Percentiles rank a stretch among this genome's conserved stretches.
These are phyloP conservation scores for Acanthamoeba comandoni DNA, from an alignment of 208 protist species.

Conservation along the genomic window DNA sequence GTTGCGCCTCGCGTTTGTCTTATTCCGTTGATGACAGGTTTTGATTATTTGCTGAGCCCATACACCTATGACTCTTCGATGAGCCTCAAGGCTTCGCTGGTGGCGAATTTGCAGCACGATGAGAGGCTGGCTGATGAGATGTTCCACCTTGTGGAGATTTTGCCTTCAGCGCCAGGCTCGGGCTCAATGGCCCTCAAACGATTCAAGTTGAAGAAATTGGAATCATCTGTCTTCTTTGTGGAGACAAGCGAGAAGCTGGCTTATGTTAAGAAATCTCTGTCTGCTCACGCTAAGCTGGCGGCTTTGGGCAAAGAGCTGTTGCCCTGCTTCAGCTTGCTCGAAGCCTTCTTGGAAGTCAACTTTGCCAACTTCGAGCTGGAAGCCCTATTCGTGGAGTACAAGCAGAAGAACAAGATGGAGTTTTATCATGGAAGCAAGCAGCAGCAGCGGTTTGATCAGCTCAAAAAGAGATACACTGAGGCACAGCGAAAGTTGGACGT, in stretches of 20 bases:
- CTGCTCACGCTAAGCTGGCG: background rate
- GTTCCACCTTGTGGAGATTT: conserved; percentile 18
- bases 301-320: conserved; percentile 34
- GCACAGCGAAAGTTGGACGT: conserved; percentile 38
- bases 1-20: conserved; percentile 6
- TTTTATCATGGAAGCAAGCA: background rate
- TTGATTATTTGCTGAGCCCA: conserved; percentile 38
- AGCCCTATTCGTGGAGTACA: conserved; percentile 49
- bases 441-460: background rate
- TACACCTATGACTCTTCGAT: conserved; percentile 44
- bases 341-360: conserved; percentile 60
- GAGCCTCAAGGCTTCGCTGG: conserved; percentile 41
- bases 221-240: conserved; percentile 38
- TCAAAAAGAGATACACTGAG: conserved; percentile 37
- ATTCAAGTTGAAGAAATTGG: conserved; percentile 63
- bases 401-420: conserved; percentile 27
- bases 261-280: conserved; percentile 28
- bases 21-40: conserved; percentile 33
- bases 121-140: conserved; percentile 65
- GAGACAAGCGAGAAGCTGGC: conserved; percentile 12
- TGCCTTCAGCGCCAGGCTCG: background rate
- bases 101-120: conserved; percentile 36
- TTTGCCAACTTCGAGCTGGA: conserved; percentile 46
- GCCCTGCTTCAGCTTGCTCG: conserved; percentile 35
- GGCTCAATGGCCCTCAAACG: conserved; percentile 9